These are phyloP conservation scores for Magnusiomyces fungicola DNA, from an alignment of 1,139 yeast genomes.

Conservation along the genomic window DNA sequence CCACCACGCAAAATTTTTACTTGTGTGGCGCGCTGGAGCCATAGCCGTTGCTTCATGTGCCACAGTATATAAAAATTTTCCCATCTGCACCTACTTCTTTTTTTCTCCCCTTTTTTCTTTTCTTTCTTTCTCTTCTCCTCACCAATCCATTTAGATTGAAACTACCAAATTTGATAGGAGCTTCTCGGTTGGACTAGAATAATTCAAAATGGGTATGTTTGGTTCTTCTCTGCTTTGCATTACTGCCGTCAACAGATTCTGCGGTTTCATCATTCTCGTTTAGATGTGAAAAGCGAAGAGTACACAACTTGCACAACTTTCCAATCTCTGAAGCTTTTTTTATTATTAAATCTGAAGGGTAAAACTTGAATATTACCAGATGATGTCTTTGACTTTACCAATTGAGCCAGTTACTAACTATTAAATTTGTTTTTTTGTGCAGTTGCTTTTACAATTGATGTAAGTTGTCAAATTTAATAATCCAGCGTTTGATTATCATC, in stretches of 20 bases:
- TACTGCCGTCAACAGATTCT: not conserved
- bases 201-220: constrained; percentile 7
- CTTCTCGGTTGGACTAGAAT: constrained; percentile 1
- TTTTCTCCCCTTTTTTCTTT: not conserved
- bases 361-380: not conserved
- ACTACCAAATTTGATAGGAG: not conserved
- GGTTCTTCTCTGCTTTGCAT: not conserved
- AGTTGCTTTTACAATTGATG: constrained; percentile 6
- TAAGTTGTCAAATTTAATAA: no score
- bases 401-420: not conserved
- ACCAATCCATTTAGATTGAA: constrained; percentile 2
- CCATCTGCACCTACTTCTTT: not conserved
- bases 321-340: not conserved
- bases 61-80: not conserved
- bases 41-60: not conserved
- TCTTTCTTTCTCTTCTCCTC: not conserved
- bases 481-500: constrained; percentile 95
- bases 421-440: not conserved
- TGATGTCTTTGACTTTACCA: not conserved
- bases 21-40: no score
- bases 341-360: not conserved
- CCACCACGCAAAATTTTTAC: not conserved
- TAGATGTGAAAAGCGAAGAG: not conserved
- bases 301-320: not conserved
- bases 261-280: not conserved